These are phyloP conservation scores for Pyropia yezoensis DNA, from an alignment of 23 red algal species.

Conservation along the genomic window DNA sequence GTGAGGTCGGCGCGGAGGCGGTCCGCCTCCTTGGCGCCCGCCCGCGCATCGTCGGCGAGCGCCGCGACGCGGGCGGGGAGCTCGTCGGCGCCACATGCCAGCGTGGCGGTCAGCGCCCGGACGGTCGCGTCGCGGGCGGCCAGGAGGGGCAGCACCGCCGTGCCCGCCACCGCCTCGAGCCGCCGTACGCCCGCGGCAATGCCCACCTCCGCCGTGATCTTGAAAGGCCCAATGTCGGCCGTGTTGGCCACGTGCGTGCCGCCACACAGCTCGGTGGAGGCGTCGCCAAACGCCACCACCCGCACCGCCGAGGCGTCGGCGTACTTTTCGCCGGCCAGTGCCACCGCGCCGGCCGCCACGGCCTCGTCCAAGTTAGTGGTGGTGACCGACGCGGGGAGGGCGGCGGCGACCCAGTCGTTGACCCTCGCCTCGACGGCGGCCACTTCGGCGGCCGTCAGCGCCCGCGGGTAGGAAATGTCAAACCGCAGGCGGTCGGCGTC, in stretches of 20 bases:
- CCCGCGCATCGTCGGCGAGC: constrained; percentile 58
- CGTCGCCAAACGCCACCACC: constrained; percentile 82
- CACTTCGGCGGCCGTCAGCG: constrained; percentile 52
- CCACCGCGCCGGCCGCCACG: constrained; percentile 65
- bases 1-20: constrained; percentile 35
- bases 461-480: constrained; percentile 75
- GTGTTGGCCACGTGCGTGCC: constrained; percentile 93
- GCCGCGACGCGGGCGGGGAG: constrained; percentile 39
- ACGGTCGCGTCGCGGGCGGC: constrained; percentile 54
- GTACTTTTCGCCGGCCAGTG: constrained; percentile 97
- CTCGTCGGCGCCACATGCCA: constrained; percentile 57
- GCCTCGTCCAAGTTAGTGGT: constrained; percentile 66
- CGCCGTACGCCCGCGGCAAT: constrained; percentile 82
- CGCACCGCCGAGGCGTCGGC: constrained; percentile 53
- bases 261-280: constrained; percentile 91
- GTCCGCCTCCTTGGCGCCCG: constrained; percentile 47
- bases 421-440: constrained; percentile 46
- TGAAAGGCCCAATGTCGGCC: constrained; percentile 86
- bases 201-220: constrained; percentile 71
- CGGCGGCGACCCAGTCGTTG: constrained; percentile 79
- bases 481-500: constrained; percentile 86
- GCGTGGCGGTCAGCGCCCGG: constrained; percentile 35
- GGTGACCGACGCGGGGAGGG: constrained; percentile 29
- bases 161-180: constrained; percentile 83
- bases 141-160: constrained; percentile 53